A percentile compares a stretch with the other conserved stretches of the same genome.
These are phyloP conservation scores for Elsinoe arachidis DNA, from an alignment of 2,329 filamentous ascomycete species.

Conservation along the genomic window DNA sequence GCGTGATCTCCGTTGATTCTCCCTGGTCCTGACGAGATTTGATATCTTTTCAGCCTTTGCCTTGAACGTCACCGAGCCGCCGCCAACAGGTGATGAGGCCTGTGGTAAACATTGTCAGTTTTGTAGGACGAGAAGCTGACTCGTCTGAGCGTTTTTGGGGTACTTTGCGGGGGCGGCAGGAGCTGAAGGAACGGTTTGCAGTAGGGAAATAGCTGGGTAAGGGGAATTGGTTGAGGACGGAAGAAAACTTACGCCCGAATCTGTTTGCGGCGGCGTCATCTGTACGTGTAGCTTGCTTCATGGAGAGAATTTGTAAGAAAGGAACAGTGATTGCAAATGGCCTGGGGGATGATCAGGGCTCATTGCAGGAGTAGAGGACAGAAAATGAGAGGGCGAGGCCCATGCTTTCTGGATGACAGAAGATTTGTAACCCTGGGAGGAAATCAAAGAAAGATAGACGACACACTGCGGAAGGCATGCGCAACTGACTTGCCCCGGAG, in stretches of 20 bases:
- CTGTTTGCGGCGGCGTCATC: conserved; percentile 11
- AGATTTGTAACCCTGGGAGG: conserved; percentile 7
- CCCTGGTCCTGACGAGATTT: conserved; percentile 55
- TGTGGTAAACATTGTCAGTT: neutral
- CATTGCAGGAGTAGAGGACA: neutral
- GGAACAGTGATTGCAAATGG: neutral
- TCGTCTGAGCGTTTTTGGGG: neutral
- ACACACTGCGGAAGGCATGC: neutral
- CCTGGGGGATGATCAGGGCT: neutral
- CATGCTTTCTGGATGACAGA: conserved; percentile 10
- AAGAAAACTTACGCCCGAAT: neutral
- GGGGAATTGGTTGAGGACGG: neutral
- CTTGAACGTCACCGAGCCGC: neutral
- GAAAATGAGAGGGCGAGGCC: neutral
- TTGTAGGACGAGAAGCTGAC: neutral
- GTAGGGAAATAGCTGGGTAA: conserved; percentile 4
- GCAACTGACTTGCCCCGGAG: neutral
- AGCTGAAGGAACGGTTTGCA: neutral
- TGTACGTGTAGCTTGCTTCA: neutral
- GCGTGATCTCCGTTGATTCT: conserved; percentile 70
- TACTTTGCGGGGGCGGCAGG: neutral
- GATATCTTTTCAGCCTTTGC: conserved; percentile 15
- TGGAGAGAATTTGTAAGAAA: neutral
- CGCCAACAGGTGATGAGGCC: conserved; percentile 4
- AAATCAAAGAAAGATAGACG: neutral